phyloP scores from a whole-genome alignment of 345 rosid genomes.

The Citrus mangshanensis region DNA sequence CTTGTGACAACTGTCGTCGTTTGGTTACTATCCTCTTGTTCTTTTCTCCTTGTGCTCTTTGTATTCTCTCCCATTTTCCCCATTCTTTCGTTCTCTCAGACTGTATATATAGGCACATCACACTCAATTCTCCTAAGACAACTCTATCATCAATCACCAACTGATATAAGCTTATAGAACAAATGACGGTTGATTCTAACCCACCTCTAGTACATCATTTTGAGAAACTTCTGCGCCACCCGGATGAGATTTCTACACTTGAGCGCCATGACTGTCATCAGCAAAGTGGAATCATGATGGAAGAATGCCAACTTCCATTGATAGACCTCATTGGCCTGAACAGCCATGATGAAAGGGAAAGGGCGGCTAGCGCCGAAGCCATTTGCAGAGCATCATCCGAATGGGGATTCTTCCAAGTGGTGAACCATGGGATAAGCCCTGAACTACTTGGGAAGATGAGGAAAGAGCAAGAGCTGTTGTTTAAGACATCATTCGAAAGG shows the following conservation, averaged over 20 bases:
- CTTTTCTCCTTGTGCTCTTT: slow-evolving; percentile 26
- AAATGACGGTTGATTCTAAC: slow-evolving; percentile 20
- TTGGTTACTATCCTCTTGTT: slow-evolving; percentile 20
- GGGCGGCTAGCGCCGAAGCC: slow-evolving; percentile 29
- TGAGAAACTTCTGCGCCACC: slow-evolving; percentile 15
- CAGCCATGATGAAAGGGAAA: slow-evolving; percentile 21
- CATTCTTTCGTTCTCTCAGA: neutral
- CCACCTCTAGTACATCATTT: slow-evolving; percentile 42
- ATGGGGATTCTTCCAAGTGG: slow-evolving; percentile 77
- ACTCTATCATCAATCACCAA: neutral
- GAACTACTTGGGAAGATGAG: slow-evolving; percentile 44
- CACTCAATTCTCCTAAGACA: neutral
- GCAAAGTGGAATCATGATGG: neutral
- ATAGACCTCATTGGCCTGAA: slow-evolving; percentile 42
- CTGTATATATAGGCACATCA: neutral
- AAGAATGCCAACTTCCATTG: slow-evolving; percentile 55
- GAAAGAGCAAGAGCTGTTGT: slow-evolving; percentile 44
- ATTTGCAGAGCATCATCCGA: slow-evolving; percentile 50
- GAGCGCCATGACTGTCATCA: neutral
- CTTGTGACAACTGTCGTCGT: slow-evolving; percentile 40
- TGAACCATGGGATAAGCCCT: slow-evolving; percentile 53
- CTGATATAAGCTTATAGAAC: no score
- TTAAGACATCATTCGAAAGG: slow-evolving; percentile 38
- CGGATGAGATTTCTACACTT: neutral
- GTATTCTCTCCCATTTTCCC: neutral